phyloP scores from a whole-genome alignment of 1,284 basidiomycete genomes.

The Naganishia sp. region DNA sequence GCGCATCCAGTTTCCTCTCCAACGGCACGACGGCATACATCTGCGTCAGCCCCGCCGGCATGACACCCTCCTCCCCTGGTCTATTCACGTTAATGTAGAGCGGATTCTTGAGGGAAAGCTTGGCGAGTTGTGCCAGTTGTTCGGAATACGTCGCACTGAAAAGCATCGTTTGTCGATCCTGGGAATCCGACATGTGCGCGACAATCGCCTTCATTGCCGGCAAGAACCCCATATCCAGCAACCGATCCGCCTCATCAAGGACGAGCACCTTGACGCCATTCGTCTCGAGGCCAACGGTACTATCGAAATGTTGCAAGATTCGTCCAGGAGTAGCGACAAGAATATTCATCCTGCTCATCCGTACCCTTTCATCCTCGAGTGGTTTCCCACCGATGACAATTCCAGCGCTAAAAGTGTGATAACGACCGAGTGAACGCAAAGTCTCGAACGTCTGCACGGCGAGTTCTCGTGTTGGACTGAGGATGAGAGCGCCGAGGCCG shows the following conservation, averaged over 20 bases:
- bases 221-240: constrained; percentile 94
- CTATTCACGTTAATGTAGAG: constrained; percentile 69
- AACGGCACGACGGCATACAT: constrained; percentile 83
- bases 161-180: constrained; percentile 79
- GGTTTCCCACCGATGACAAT: constrained; percentile 96
- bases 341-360: constrained; percentile 92
- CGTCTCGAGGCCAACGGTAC: constrained; percentile 91
- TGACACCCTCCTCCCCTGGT: constrained; percentile 58
- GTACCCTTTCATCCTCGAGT: constrained; percentile 85
- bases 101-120: constrained; percentile 83
- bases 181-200: constrained; percentile 68
- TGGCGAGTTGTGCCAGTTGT: constrained; percentile 84
- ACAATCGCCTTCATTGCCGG: constrained; percentile 87
- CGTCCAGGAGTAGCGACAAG: constrained; percentile 95
- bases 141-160: constrained; percentile 97
- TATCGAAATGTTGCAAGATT: constrained; percentile 95
- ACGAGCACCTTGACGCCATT: constrained; percentile 91
- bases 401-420: constrained; percentile 90
- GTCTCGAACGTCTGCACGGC: constrained; percentile 98
- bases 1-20: constrained; percentile 83
- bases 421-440: constrained; percentile 83
- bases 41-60: constrained; percentile 77
- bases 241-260: constrained; percentile 94
- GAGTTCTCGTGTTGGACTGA: constrained; percentile 92
- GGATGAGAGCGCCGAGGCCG: constrained; percentile 86